Conservation (phyloP, 2,329 filamentous ascomycete species). For the Hymenoscyphus repandus region DNA sequence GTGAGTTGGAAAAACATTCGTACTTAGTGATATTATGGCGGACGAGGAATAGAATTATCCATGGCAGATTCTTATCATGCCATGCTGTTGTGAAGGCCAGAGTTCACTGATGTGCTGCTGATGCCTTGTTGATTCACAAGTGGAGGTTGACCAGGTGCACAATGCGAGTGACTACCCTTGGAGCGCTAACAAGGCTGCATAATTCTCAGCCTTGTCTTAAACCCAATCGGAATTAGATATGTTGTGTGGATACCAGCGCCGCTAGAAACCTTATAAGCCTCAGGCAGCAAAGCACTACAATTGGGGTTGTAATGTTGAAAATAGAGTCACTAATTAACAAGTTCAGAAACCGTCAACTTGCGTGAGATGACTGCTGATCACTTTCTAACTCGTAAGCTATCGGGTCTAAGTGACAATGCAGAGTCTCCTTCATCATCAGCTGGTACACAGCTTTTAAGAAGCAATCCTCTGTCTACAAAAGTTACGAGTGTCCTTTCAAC, state of each 20-base stretch:
- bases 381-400: constrained; percentile 20
- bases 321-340: not conserved
- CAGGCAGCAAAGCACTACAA: not conserved
- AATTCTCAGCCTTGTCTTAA: constrained; percentile 17
- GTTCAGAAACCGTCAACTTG: not conserved
- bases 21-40: not conserved
- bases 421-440: constrained; percentile 20
- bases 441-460: constrained; percentile 28
- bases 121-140: constrained; percentile 8
- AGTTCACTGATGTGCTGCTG: constrained; percentile 17
- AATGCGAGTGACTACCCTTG: constrained; percentile 13
- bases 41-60: not conserved
- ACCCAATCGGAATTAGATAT: constrained; percentile 3
- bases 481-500: constrained; percentile 82
- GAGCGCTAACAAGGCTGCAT: constrained; percentile 4
- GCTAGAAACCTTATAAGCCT: not conserved
- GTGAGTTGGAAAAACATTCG: not conserved
- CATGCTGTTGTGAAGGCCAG: constrained; percentile 16
- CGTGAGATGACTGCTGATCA: constrained; percentile 26
- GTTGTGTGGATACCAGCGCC: not conserved
- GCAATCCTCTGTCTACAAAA: constrained; percentile 69
- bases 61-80: constrained; percentile 8
- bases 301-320: not conserved
- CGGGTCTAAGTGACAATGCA: constrained; percentile 20
- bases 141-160: constrained; percentile 11